Evolutionary conservation across 139 green algal species (phyloP).

Genomic region (Bryopsis sp.): DNA sequence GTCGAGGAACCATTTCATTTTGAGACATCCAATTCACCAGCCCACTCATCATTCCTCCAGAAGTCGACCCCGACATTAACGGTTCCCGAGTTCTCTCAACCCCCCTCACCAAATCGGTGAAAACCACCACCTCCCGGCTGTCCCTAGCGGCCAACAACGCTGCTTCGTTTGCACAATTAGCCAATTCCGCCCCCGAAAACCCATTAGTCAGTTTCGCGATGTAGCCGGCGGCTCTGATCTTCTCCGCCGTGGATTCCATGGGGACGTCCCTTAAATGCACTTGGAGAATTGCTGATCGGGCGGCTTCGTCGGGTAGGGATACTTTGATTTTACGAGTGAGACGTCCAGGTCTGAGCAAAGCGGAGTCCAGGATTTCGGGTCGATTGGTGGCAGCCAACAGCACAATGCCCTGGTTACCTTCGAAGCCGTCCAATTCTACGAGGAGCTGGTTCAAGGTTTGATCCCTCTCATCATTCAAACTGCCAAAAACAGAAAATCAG

Average conservation of each 20-base stretch:
- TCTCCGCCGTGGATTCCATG: conserved; percentile 26
- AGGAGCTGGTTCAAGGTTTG: conserved; percentile 92
- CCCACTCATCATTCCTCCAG: too few relatives aligned
- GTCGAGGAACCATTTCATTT: too few relatives aligned
- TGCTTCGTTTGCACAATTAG: conserved; percentile 91
- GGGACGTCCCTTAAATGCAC: conserved; percentile 66
- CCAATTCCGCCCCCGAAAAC: conserved; percentile 82
- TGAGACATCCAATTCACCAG: too few relatives aligned
- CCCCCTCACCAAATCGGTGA: conserved; percentile 61
- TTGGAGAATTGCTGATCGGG: conserved; percentile 56
- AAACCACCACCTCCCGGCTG: conserved; percentile 33
- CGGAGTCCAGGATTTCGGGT: conserved; percentile 73
- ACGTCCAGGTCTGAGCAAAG: conserved; percentile 66
- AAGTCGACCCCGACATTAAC: too few relatives aligned
- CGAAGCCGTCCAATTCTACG: conserved; percentile 89
- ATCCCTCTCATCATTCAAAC: conserved; percentile 31
- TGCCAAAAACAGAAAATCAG: too few relatives aligned
- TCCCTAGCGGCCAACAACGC: conserved; percentile 66
- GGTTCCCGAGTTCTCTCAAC: conserved; percentile 44
- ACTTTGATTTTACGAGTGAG: conserved; percentile 48
- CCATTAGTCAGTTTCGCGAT: conserved; percentile 11
- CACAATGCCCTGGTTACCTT: conserved; percentile 59
- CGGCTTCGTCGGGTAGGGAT: conserved; percentile 61
- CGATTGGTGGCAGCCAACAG: conserved; percentile 88
- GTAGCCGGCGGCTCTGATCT: background rate